Evolutionary conservation across 441 rosid genomes (phyloP).

Genomic region (Croton setiger): DNA sequence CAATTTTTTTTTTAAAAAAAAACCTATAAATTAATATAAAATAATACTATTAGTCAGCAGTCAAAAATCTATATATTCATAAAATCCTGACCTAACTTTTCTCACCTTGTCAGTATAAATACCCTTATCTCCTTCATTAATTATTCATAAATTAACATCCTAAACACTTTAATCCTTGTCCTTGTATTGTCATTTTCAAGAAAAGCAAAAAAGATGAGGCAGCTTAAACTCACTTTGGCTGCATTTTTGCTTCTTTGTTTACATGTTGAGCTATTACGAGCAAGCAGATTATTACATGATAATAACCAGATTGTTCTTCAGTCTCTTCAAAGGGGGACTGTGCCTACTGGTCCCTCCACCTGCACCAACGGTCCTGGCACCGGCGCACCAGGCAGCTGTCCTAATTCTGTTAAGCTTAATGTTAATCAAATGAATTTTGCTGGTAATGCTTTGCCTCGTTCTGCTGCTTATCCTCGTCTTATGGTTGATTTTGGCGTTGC

Average conservation of each 20-base stretch:
- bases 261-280: slow-evolving; percentile 29
- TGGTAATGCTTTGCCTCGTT: slow-evolving; percentile 20
- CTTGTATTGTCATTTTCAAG: neutral
- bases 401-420: slow-evolving; percentile 15
- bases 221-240: slow-evolving; percentile 17
- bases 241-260: slow-evolving; percentile 25
- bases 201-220: slow-evolving; percentile 24
- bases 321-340: slow-evolving; percentile 42
- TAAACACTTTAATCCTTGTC: too few species aligned
- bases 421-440: slow-evolving; percentile 39
- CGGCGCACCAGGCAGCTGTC: slow-evolving; percentile 36
- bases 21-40: neutral
- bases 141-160: too few species aligned
- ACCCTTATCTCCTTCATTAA: neutral
- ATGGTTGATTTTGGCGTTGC: slow-evolving; percentile 29
- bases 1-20: slow-evolving; percentile 1
- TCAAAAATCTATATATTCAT: slow-evolving; percentile 19
- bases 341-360: slow-evolving; percentile 41
- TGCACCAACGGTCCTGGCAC: slow-evolving; percentile 56
- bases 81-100: neutral
- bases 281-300: slow-evolving; percentile 32
- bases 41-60: slow-evolving; percentile 24
- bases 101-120: slow-evolving; percentile 23
- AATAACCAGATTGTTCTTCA: slow-evolving; percentile 25
- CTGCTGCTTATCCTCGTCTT: slow-evolving; percentile 25